Percentiles rank a stretch among this genome's conserved stretches.
These are phyloP conservation scores for Lenwebbia sp. DNA, from an alignment of 345 rosid genomes.

Conservation along the genomic window DNA sequence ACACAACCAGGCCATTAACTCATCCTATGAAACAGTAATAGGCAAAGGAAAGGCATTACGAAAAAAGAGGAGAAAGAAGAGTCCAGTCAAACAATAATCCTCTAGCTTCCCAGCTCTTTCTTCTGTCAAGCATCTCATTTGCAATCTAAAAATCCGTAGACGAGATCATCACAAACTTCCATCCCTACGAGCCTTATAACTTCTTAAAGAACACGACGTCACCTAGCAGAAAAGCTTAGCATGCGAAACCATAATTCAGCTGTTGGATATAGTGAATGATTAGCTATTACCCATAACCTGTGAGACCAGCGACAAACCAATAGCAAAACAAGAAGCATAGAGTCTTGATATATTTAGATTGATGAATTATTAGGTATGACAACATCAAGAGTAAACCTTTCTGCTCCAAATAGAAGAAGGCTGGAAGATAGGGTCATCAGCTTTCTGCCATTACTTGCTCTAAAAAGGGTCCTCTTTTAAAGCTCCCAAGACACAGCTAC, in stretches of 20 bases:
- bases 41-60: background rate
- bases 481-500: background rate
- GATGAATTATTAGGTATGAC: background rate
- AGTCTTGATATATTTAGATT: background rate
- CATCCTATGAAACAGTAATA: constrained; percentile 36
- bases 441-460: background rate
- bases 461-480: background rate
- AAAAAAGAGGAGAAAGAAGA: background rate
- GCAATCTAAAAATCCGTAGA: background rate
- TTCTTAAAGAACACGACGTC: background rate
- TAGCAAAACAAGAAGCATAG: background rate
- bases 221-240: background rate
- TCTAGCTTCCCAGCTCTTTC: background rate
- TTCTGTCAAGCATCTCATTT: background rate
- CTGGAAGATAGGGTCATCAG: background rate
- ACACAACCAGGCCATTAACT: constrained; percentile 75
- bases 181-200: background rate
- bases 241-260: background rate
- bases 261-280: background rate
- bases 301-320: background rate
- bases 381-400: background rate
- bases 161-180: background rate
- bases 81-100: background rate
- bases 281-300: background rate
- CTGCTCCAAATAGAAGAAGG: background rate